phyloP scores from a whole-genome alignment of 768 basidiomycete genomes.

The Boletus tomentosulus region DNA sequence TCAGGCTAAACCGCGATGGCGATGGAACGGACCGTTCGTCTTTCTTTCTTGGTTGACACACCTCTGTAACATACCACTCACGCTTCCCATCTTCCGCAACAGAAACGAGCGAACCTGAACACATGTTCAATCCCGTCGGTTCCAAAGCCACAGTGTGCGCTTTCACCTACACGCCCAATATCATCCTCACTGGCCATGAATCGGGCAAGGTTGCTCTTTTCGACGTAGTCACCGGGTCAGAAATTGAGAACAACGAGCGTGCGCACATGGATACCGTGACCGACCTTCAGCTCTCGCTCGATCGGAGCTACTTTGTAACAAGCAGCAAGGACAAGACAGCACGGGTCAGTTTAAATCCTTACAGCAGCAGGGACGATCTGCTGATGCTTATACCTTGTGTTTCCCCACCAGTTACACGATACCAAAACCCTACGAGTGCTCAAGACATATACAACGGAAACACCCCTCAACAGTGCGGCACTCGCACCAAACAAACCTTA shows the following conservation, averaged over 20 bases:
- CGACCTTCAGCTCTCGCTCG: constrained; percentile 86
- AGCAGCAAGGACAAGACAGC: constrained; percentile 97
- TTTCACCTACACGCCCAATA: constrained; percentile 72
- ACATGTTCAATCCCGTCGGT: constrained; percentile 84
- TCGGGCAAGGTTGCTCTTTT: constrained; percentile 93
- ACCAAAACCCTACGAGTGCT: constrained; percentile 84
- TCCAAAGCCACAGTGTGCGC: constrained; percentile 97
- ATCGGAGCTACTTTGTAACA: constrained; percentile 93
- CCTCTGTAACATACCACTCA: background rate
- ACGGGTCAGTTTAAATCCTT: constrained; percentile 48
- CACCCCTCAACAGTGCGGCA: constrained; percentile 91
- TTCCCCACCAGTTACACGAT: constrained; percentile 64
- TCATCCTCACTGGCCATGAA: constrained; percentile 93
- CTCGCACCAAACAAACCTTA: constrained; percentile 83
- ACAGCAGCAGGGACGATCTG: too few species aligned
- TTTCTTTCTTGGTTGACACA: background rate
- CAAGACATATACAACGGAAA: constrained; percentile 92
- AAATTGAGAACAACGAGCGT: constrained; percentile 77
- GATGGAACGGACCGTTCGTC: constrained; percentile 80
- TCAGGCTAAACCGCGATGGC: constrained; percentile 76
- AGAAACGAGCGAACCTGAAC: constrained; percentile 75
- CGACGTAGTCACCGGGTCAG: constrained; percentile 83
- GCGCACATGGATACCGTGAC: constrained; percentile 86
- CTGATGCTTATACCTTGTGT: background rate
- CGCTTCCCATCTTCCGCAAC: background rate